Evolutionary conservation across 345 rosid genomes (phyloP), one percentile per base, ranked within the genome.

Genomic region (Rubroshorea leprosula): DNA sequence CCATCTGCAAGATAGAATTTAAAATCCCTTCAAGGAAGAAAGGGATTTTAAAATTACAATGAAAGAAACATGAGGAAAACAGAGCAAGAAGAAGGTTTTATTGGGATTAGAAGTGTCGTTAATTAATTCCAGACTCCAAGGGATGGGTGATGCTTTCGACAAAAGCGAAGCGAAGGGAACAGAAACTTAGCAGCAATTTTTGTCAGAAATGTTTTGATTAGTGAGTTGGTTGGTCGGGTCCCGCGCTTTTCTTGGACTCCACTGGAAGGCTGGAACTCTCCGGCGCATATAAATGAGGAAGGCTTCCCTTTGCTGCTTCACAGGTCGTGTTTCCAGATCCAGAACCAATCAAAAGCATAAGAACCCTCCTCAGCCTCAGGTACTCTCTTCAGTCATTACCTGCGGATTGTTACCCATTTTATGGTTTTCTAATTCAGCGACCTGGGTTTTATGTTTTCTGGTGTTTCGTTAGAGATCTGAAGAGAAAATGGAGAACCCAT

Each of bases 1-100:
- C 63, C 49, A 14, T 55, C 80, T 83, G 83, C 75, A 83, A 76
- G 83, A 39, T 62, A 80, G 77, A 79, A 83, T 76, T 46, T 54
- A 62, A 51, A 18, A 31, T 47, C 23, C 22, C 44, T 57, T 45
- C 64, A 56, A 65, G 38, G 65, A 67, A 12, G 29, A n/a, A 9
- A 6, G 38, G 29, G 20, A n/a, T 21, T 39, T 21, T 6, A 3
- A 29, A 22, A 17, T 26, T 12, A 21, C 16, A 2, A 0, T 17
- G 4, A 3, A 65, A 54, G 62, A 26, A 21, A 23, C 44, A 41
- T 45, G 1, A 18, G 16, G 18, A 27, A 19, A 24, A 24, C 2
- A 39, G 11, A 5, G 20, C 12, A 17, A 18, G 2, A 18, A 6
- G 52, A 1, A 12, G 53, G 13, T 27, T 56, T 49, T 29, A 15